These are phyloP conservation scores for Casuarina cunninghamiana DNA, from an alignment of 306 rosid species.

Conservation along the genomic window DNA sequence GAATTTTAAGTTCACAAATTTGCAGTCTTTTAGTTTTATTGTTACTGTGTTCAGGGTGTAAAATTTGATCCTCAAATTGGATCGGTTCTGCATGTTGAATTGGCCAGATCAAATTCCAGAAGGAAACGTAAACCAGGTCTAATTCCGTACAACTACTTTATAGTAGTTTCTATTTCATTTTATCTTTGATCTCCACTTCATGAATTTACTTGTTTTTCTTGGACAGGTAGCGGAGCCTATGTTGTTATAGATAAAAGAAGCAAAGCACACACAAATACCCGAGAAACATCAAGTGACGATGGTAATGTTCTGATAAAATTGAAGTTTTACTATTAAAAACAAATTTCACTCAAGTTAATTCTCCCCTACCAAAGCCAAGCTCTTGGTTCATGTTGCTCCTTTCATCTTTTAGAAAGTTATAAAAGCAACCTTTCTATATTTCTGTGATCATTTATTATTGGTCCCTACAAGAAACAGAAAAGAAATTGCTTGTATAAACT, in stretches of 20 bases:
- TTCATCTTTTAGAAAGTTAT: not conserved
- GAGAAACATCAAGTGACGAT: conserved; percentile 75
- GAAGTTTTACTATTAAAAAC: not conserved
- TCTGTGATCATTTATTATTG: not conserved
- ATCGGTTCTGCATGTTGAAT: conserved; percentile 76
- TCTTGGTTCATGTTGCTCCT: not conserved
- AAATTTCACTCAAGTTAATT: not conserved
- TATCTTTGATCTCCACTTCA: conserved; percentile 18
- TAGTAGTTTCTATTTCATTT: not conserved
- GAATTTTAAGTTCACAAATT: conserved; percentile 19
- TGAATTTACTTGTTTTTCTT: conserved; percentile 20
- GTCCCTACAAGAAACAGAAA: not conserved
- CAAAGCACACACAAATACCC: conserved; percentile 56
- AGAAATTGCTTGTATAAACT: not conserved
- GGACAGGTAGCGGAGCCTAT: conserved; percentile 78
- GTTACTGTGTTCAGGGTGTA: conserved; percentile 59
- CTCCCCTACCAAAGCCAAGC: not conserved
- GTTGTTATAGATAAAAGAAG: conserved; percentile 90
- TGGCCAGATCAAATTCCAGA: conserved; percentile 93
- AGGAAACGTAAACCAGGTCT: conserved; percentile 91
- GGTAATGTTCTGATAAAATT: conserved; percentile 43
- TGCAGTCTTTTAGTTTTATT: conserved; percentile 25
- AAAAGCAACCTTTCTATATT: not conserved
- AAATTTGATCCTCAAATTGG: conserved; percentile 97
- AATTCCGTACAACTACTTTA: not conserved